These are phyloP conservation scores for Amphichorda felina DNA, from an alignment of 2,329 filamentous ascomycete species.

Conservation along the genomic window DNA sequence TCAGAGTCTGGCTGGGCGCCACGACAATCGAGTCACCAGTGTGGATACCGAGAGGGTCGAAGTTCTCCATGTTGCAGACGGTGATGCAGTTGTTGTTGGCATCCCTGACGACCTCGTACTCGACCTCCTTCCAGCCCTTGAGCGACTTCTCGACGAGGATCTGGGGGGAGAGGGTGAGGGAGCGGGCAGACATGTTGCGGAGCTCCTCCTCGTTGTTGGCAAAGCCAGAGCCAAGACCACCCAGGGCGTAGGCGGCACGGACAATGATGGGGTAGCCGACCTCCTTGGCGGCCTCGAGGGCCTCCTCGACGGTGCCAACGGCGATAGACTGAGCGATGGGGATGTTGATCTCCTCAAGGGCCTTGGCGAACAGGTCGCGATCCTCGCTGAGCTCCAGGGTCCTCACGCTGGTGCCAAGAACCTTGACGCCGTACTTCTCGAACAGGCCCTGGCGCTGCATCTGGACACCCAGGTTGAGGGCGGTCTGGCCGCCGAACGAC, in stretches of 20 bases:
- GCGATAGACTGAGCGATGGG: conserved; percentile 95
- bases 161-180: conserved; percentile 85
- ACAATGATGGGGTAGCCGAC: conserved; percentile 98
- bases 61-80: conserved; percentile 78
- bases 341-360: conserved; percentile 92
- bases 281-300: conserved; percentile 71
- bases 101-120: conserved; percentile 97
- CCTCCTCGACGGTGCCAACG: conserved; percentile 83
- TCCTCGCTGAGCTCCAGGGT: conserved; percentile 93
- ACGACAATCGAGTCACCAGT: conserved; percentile 99
- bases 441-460: conserved; percentile 96
- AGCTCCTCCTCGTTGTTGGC: conserved; percentile 91
- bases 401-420: conserved; percentile 87
- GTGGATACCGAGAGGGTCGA: conserved; percentile 93
- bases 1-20: conserved; percentile 90
- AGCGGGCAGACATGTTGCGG: conserved; percentile 83
- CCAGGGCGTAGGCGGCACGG: conserved; percentile 89
- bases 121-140: conserved; percentile 99
- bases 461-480: conserved; percentile 89
- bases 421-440: conserved; percentile 89
- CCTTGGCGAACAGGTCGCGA: conserved; percentile 90
- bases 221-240: conserved; percentile 92
- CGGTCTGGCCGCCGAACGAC: conserved; percentile 94
- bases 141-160: conserved; percentile 97
- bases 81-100: conserved; percentile 98